A percentile compares a stretch with the other conserved stretches of the same genome.
Evolutionary conservation across 768 basidiomycete species (phyloP).

Genomic region (Russula sp.): DNA sequence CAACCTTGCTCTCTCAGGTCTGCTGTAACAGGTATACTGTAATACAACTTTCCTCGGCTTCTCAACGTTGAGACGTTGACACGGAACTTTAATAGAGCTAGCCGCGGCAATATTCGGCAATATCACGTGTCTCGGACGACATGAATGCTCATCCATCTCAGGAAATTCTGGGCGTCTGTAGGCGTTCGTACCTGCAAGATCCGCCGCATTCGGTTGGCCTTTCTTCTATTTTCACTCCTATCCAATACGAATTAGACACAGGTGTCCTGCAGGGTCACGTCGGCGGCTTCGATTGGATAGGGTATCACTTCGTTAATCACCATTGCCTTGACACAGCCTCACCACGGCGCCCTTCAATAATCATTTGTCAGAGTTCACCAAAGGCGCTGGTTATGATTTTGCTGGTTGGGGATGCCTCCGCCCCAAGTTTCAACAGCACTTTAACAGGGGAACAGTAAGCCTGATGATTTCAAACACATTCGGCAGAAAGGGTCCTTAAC

Average conservation of each 20-base stretch:
- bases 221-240: neutral
- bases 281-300: neutral
- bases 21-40: neutral
- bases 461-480: neutral
- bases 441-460: neutral
- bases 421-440: neutral
- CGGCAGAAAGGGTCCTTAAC: neutral
- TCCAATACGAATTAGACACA: neutral
- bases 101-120: constrained; percentile 1
- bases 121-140: constrained; percentile 2
- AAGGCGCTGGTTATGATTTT: neutral
- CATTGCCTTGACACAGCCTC: neutral
- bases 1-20: neutral
- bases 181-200: neutral
- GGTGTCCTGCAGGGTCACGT: neutral
- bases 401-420: neutral
- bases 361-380: neutral
- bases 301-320: neutral
- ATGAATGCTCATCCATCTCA: neutral
- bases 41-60: neutral
- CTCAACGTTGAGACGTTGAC: neutral
- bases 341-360: neutral
- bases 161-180: neutral
- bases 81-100: too few species aligned
- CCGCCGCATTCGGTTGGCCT: constrained; percentile 4